Evolutionary conservation across 2,329 filamentous ascomycete species (phyloP).

Genomic region (Fusarium sp.): DNA sequence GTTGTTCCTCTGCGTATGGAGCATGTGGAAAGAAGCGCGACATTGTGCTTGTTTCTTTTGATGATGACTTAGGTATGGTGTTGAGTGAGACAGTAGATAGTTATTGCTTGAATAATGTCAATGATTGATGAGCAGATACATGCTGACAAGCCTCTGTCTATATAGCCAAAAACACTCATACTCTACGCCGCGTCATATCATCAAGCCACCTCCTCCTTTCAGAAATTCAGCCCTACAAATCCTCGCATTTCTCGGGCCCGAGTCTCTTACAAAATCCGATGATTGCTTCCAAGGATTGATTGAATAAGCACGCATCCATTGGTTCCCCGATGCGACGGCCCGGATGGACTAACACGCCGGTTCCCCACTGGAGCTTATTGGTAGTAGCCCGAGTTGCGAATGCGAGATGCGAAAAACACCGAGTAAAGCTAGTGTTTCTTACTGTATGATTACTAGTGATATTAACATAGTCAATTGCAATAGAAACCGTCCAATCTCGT

Average conservation of each 20-base stretch:
- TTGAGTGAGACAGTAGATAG: neutral
- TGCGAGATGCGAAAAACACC: constrained; percentile 19
- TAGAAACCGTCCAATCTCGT: neutral
- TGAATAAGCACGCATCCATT: constrained; percentile 46
- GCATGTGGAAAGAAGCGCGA: constrained; percentile 70
- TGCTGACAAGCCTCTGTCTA: constrained; percentile 8
- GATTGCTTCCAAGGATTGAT: constrained; percentile 20
- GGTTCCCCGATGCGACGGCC: constrained; percentile 24
- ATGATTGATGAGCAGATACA: neutral
- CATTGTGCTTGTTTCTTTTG: constrained; percentile 57
- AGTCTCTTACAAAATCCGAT: constrained; percentile 2
- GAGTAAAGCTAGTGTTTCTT: neutral
- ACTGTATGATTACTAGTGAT: neutral
- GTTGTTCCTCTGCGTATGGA: constrained; percentile 75
- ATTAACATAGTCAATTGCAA: neutral
- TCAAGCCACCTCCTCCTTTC: constrained; percentile 33
- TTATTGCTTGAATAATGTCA: no score
- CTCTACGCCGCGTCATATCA: constrained; percentile 33
- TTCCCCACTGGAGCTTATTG: constrained; percentile 27
- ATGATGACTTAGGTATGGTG: neutral
- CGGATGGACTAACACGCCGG: constrained; percentile 39
- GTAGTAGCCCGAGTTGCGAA: constrained; percentile 18
- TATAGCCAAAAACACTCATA: constrained; percentile 10
- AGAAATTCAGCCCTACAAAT: constrained; percentile 18
- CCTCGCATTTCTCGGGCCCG: constrained; percentile 23